phyloP scores from a whole-genome alignment of 179 eudicot genomes.

The Vitellaria paradoxa region DNA sequence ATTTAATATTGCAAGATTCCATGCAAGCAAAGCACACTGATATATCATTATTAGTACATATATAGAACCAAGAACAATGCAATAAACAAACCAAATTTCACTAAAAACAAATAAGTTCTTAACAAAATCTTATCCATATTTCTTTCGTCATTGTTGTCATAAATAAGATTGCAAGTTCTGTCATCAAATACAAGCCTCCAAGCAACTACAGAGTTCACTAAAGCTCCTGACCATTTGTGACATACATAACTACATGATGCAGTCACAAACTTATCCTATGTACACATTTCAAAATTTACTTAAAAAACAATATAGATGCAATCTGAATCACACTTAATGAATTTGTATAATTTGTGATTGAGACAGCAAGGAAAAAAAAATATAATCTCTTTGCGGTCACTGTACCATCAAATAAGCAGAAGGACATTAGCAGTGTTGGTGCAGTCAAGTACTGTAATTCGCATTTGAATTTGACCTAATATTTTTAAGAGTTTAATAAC shows the following conservation, averaged over 20 bases:
- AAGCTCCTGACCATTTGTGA: neutral
- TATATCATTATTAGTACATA: neutral
- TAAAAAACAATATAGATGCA: neutral
- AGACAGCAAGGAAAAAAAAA: neutral
- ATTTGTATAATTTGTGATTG: neutral
- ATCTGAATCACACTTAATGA: too few species aligned
- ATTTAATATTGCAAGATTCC: neutral
- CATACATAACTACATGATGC: neutral
- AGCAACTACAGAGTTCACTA: neutral
- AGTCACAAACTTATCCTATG: neutral
- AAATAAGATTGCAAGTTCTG: neutral
- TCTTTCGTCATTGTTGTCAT: neutral
- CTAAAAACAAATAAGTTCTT: neutral
- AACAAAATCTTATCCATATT: neutral
- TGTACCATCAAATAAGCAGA: neutral
- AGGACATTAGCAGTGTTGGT: neutral
- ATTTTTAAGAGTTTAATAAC: neutral
- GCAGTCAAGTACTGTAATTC: neutral
- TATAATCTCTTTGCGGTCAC: neutral
- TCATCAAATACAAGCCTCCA: conserved; percentile 3
- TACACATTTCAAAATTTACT: neutral
- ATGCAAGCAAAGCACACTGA: neutral
- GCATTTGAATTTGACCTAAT: neutral
- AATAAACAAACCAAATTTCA: neutral
- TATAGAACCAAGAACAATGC: neutral